These are phyloP conservation scores for Thecaphora frezii DNA, from an alignment of 1,284 basidiomycete genomes.

Conservation along the genomic window DNA sequence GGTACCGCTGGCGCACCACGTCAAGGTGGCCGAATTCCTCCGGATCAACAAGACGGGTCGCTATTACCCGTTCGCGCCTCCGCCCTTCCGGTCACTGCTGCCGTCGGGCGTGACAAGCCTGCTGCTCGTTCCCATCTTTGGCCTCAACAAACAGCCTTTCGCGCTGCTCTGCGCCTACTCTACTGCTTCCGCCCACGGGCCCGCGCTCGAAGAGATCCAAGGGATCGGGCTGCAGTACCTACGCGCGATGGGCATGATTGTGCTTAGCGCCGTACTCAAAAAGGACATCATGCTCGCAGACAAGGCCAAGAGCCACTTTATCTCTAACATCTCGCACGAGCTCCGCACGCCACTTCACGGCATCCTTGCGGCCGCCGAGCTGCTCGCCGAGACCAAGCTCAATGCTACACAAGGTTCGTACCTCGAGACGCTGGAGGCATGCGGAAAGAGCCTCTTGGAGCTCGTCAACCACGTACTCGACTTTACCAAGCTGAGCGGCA, in stretches of 20 bases:
- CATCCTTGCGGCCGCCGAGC: constrained; percentile 85
- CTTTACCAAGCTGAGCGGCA: constrained; percentile 88
- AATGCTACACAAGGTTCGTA: constrained; percentile 82
- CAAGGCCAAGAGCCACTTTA: constrained; percentile 83
- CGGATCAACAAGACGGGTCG: constrained; percentile 39
- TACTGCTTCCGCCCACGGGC: constrained; percentile 72
- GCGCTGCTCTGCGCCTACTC: constrained; percentile 88
- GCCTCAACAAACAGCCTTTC: constrained; percentile 87
- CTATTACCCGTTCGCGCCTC: constrained; percentile 45
- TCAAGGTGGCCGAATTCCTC: constrained; percentile 51
- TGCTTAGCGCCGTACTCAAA: constrained; percentile 88
- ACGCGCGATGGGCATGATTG: constrained; percentile 85
- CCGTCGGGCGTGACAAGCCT: constrained; percentile 37
- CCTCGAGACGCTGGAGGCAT: constrained; percentile 68
- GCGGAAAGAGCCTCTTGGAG: constrained; percentile 63
- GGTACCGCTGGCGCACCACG: constrained; percentile 47
- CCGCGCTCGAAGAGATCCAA: constrained; percentile 70
- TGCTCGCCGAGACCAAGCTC: constrained; percentile 78
- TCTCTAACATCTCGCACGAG: constrained; percentile 93
- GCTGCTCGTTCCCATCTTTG: constrained; percentile 75
- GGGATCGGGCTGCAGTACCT: constrained; percentile 87
- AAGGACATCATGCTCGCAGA: constrained; percentile 90
- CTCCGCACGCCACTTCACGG: constrained; percentile 60
- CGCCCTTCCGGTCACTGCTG: constrained; percentile 47
- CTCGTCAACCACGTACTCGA: constrained; percentile 92